Evolutionary conservation across 2,329 filamentous ascomycete species (phyloP).

Genomic region (Ophiognomonia clavigignenti-juglandacearum): DNA sequence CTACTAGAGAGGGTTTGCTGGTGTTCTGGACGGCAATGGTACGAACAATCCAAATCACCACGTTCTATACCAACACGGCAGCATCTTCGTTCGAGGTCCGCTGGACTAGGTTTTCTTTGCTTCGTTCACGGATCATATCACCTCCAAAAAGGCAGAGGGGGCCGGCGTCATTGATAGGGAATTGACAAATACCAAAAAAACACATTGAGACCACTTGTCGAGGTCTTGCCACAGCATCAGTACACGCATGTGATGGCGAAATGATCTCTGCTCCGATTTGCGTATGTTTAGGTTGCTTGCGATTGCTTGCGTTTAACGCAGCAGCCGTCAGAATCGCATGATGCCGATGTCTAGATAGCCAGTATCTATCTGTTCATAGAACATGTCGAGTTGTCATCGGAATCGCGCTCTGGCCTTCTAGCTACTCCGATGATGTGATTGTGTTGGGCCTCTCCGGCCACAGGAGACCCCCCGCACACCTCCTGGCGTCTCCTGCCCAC

Average conservation of each 20-base stretch:
- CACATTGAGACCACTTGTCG: constrained; percentile 19
- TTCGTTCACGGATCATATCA: constrained; percentile 54
- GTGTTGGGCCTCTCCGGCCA: neutral
- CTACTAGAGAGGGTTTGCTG: constrained; percentile 27
- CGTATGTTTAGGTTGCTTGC: no score
- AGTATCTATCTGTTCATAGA: no score
- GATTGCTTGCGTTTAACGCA: no score
- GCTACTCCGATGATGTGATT: constrained; percentile 1
- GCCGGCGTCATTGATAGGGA: constrained; percentile 63
- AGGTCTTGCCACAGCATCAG: constrained; percentile 30
- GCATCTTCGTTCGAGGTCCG: constrained; percentile 41
- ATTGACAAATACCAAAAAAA: constrained; percentile 51
- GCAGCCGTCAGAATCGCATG: no score
- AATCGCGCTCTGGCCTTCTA: no score
- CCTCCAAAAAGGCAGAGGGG: constrained; percentile 39
- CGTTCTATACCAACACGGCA: constrained; percentile 16
- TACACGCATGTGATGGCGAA: no score
- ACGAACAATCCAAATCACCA: constrained; percentile 33
- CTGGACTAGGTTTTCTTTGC: constrained; percentile 50
- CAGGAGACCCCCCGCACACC: no score
- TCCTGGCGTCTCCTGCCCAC: no score
- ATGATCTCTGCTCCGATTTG: no score
- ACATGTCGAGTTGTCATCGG: no score
- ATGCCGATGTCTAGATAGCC: no score
- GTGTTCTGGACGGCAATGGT: constrained; percentile 35